Conservation (phyloP, 139 green algal genomes). For the Edaphochlamys debaryana region DNA sequence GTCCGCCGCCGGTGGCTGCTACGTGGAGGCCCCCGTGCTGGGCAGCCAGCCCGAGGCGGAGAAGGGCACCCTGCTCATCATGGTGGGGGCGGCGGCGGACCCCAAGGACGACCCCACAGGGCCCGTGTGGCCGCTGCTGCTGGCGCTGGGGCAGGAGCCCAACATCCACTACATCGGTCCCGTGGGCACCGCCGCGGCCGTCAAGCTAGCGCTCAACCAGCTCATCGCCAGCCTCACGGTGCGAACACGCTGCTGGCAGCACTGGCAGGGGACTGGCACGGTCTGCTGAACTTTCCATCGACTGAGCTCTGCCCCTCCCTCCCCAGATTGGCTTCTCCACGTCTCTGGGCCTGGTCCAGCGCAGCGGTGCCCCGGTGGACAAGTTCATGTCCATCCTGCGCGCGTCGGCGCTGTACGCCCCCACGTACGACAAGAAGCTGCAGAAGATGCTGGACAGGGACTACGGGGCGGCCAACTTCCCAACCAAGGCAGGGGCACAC, state of each 20-base stretch:
- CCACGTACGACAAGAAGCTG: slow-evolving; percentile 45
- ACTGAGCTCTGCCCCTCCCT: not conserved
- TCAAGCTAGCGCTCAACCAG: slow-evolving; percentile 41
- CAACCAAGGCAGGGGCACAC: slow-evolving; percentile 36
- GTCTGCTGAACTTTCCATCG: not conserved
- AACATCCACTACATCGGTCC: slow-evolving; percentile 40
- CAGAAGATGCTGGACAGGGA: slow-evolving; percentile 42
- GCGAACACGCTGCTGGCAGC: too few relatives aligned
- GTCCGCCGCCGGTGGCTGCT: slow-evolving; percentile 6
- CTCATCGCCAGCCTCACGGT: slow-evolving; percentile 38
- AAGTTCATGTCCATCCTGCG: slow-evolving; percentile 37
- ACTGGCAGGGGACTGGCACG: not conserved
- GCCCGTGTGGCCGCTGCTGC: slow-evolving; percentile 33
- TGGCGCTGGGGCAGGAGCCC: slow-evolving; percentile 18
- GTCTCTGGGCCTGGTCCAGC: slow-evolving; percentile 35
- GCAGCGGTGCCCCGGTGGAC: slow-evolving; percentile 24
- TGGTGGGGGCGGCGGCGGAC: slow-evolving; percentile 31
- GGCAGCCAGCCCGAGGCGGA: slow-evolving; percentile 43
- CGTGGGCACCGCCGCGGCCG: slow-evolving; percentile 22
- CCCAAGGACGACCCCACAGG: not conserved
- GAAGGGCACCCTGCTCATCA: slow-evolving; percentile 38
- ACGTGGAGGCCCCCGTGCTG: slow-evolving; percentile 41
- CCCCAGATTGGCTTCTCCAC: slow-evolving; percentile 37
- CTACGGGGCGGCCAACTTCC: slow-evolving; percentile 37
- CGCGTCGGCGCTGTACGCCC: slow-evolving; percentile 33